These are phyloP conservation scores for Grigorovia yakushimaensis DNA, from an alignment of 805 yeast genomes.

Conservation along the genomic window DNA sequence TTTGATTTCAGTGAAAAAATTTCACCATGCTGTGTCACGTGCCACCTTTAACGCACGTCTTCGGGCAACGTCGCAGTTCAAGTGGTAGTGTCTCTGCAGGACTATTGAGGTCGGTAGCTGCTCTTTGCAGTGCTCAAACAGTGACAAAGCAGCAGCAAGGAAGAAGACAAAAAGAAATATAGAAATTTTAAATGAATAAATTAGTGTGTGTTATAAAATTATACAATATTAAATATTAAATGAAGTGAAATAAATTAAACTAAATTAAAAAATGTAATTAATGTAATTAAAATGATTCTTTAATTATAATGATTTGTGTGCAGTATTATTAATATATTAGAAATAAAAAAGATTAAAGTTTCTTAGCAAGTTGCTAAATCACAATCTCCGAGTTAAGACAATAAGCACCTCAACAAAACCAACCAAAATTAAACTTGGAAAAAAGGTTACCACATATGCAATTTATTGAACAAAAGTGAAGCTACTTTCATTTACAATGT, in stretches of 20 bases:
- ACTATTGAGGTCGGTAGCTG: too few species aligned
- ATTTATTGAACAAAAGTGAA: too few species aligned
- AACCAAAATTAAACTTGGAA: too few species aligned
- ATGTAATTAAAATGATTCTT: slow-evolving; percentile 5
- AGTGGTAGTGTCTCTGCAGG: too few species aligned
- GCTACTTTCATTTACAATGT: too few species aligned
- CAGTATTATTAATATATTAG: slow-evolving; percentile 5
- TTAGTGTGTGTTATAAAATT: slow-evolving; percentile 11
- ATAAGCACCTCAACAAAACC: neutral
- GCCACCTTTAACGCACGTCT: neutral
- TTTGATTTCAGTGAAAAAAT: neutral
- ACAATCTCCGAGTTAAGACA: neutral
- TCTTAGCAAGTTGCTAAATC: neutral
- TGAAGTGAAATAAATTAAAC: slow-evolving; percentile 6
- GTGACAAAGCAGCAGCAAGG: too few species aligned
- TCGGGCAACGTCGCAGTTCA: too few species aligned
- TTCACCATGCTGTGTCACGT: neutral
- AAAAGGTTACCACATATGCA: too few species aligned
- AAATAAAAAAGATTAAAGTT: neutral
- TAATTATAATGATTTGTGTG: slow-evolving; percentile 7
- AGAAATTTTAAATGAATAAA: slow-evolving; percentile 10
- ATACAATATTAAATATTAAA: slow-evolving; percentile 12
- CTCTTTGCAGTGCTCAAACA: too few species aligned
- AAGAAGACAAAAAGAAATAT: neutral
- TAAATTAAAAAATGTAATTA: slow-evolving; percentile 1